Conservation (phyloP, 306 rosid genomes). For the Prinsepia uniflora region DNA sequence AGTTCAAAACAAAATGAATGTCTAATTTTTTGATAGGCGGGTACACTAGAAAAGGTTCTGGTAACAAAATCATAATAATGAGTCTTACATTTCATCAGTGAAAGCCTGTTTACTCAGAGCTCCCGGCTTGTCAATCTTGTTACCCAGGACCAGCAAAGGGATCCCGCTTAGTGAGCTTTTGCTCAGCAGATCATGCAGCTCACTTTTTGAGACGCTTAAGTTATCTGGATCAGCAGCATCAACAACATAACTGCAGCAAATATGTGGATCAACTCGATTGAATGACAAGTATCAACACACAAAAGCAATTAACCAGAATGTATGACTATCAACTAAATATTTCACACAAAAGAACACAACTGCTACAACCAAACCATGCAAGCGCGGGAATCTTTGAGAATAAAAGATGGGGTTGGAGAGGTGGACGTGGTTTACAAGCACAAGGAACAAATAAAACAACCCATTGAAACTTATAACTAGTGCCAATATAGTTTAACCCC, state of each 20-base stretch:
- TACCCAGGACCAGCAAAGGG: slow-evolving; percentile 81
- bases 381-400: not conserved
- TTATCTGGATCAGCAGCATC: slow-evolving; percentile 93
- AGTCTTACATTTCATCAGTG: slow-evolving; percentile 75
- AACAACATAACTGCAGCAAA: slow-evolving; percentile 70
- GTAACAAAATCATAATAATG: not conserved
- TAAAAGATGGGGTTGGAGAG: not conserved
- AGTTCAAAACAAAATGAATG: slow-evolving; percentile 14
- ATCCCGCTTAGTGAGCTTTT: slow-evolving; percentile 74
- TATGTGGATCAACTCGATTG: not conserved
- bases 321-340: not conserved
- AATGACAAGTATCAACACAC: slow-evolving; percentile 1
- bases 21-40: not conserved
- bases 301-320: too few species aligned
- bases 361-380: not conserved
- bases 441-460: not conserved
- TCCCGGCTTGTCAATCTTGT: slow-evolving; percentile 80
- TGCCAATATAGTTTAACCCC: not conserved
- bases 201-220: slow-evolving; percentile 63
- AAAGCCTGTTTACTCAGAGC: slow-evolving; percentile 72
- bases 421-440: not conserved
- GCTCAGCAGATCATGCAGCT: slow-evolving; percentile 82
- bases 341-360: not conserved
- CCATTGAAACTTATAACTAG: not conserved
- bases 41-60: not conserved